phyloP scores from a whole-genome alignment of 306 rosid genomes.

The Prunus davidiana region DNA sequence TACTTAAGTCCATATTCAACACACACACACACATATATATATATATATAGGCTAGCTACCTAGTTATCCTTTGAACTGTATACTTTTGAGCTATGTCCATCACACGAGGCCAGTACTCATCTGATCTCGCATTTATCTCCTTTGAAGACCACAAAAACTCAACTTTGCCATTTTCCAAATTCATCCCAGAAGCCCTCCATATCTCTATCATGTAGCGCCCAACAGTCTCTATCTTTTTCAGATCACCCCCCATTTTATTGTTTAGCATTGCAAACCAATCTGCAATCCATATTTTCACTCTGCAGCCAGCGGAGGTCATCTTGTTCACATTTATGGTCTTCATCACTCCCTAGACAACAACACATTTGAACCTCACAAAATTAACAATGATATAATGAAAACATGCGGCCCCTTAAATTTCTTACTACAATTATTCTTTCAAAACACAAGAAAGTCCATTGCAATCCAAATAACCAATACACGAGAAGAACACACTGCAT shows the following conservation, averaged over 20 bases:
- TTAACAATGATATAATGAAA: not conserved
- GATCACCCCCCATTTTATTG: slow-evolving; percentile 82
- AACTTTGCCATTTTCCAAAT: slow-evolving; percentile 70
- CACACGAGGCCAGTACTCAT: slow-evolving; percentile 81
- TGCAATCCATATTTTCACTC: slow-evolving; percentile 84
- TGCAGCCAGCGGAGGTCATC: slow-evolving; percentile 72
- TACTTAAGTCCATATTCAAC: not conserved
- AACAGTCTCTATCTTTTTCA: slow-evolving; percentile 68
- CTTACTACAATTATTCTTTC: not conserved
- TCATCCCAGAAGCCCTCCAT: slow-evolving; percentile 88
- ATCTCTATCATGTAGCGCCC: slow-evolving; percentile 77
- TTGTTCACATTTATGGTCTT: slow-evolving; percentile 74
- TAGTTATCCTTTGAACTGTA: slow-evolving; percentile 55
- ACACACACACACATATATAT: not conserved
- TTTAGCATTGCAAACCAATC: slow-evolving; percentile 92
- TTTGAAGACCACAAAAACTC: slow-evolving; percentile 87
- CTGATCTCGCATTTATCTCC: slow-evolving; percentile 64
- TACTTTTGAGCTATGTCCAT: slow-evolving; percentile 85
- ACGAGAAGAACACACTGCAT: not conserved
- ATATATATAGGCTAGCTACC: slow-evolving; percentile 31
- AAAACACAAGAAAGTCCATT: not conserved
- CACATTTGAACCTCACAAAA: not conserved
- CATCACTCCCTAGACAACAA: slow-evolving; percentile 64
- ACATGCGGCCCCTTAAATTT: not conserved
- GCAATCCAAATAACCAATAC: not conserved